Evolutionary conservation across 2,329 filamentous ascomycete genomes (phyloP).

Genomic region (Alternaria gansuensis): DNA sequence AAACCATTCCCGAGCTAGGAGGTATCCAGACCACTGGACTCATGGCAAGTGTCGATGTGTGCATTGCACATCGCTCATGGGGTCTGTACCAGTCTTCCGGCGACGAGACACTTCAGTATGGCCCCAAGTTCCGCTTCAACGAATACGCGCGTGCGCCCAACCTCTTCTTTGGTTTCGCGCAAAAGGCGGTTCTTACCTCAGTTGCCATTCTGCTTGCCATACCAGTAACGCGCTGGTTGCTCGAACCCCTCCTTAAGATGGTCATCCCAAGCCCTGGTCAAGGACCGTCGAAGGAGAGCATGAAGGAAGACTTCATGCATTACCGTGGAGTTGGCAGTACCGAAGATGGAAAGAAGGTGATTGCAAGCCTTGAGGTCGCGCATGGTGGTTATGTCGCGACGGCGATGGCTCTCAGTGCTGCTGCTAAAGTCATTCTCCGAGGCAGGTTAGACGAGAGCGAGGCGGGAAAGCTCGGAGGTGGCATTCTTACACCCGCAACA

Average conservation of each 20-base stretch:
- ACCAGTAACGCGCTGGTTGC: slow-evolving; percentile 61
- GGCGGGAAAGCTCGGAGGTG: slow-evolving; percentile 67
- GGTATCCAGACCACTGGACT: slow-evolving; percentile 66
- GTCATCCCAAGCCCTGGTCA: slow-evolving; percentile 42
- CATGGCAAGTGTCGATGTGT: slow-evolving; percentile 62
- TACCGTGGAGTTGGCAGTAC: slow-evolving; percentile 71
- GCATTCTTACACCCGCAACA: slow-evolving; percentile 75
- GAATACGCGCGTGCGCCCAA: slow-evolving; percentile 65
- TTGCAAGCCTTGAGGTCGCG: slow-evolving; percentile 63
- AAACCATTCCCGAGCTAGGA: slow-evolving; percentile 65
- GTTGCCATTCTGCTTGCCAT: slow-evolving; percentile 59
- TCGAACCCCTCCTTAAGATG: slow-evolving; percentile 43
- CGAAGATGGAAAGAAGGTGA: slow-evolving; percentile 61
- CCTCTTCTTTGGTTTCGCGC: slow-evolving; percentile 56
- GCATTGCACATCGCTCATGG: slow-evolving; percentile 68
- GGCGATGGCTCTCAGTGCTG: slow-evolving; percentile 69
- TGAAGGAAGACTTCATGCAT: slow-evolving; percentile 68
- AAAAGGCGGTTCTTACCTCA: slow-evolving; percentile 61
- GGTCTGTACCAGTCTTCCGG: slow-evolving; percentile 57
- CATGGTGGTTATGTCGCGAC: slow-evolving; percentile 75
- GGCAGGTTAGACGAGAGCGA: slow-evolving; percentile 61
- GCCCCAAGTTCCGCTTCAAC: slow-evolving; percentile 65
- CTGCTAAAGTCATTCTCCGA: slow-evolving; percentile 70
- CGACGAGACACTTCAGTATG: slow-evolving; percentile 57
- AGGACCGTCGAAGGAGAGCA: slow-evolving; percentile 58